Evolutionary conservation across 2,329 filamentous ascomycete genomes (phyloP).

Genomic region (Fusarium siculi): DNA sequence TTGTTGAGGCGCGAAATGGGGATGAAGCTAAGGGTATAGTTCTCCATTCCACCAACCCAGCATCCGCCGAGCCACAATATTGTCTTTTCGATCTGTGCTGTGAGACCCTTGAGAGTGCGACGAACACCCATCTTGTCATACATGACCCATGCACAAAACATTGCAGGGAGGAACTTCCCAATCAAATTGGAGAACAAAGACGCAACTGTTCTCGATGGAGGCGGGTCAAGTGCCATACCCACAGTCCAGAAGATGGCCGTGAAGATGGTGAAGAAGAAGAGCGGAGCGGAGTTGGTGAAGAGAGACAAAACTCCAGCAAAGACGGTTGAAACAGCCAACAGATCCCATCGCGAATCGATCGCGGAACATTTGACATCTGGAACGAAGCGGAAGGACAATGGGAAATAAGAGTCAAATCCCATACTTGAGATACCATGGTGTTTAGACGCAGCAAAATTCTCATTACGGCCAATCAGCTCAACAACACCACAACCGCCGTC

Average conservation of each 20-base stretch:
- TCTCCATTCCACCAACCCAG: slow-evolving; percentile 92
- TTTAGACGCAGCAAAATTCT: slow-evolving; percentile 70
- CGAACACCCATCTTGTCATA: slow-evolving; percentile 84
- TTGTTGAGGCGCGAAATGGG: slow-evolving; percentile 92
- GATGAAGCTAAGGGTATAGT: slow-evolving; percentile 95
- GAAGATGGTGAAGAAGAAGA: slow-evolving; percentile 89
- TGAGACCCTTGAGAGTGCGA: slow-evolving; percentile 76
- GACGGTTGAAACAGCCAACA: slow-evolving; percentile 82
- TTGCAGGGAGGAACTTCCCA: slow-evolving; percentile 85
- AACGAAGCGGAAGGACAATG: slow-evolving; percentile 84
- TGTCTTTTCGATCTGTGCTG: slow-evolving; percentile 89
- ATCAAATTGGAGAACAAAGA: slow-evolving; percentile 80
- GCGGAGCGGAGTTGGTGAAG: slow-evolving; percentile 79
- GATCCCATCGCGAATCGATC: slow-evolving; percentile 82
- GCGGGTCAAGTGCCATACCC: slow-evolving; percentile 88
- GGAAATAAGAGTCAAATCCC: slow-evolving; percentile 88
- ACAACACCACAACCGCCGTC: slow-evolving; percentile 86
- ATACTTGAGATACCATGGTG: slow-evolving; percentile 81
- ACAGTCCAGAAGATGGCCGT: slow-evolving; percentile 88
- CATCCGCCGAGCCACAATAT: slow-evolving; percentile 89
- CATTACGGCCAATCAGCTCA: slow-evolving; percentile 74
- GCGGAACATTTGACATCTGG: slow-evolving; percentile 72
- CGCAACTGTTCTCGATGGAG: slow-evolving; percentile 72
- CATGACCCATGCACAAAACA: slow-evolving; percentile 88
- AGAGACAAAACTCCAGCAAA: slow-evolving; percentile 83